Conservation (phyloP, 225 moss, liverwort and hornwort genomes). For the Marchantia paleacea region DNA sequence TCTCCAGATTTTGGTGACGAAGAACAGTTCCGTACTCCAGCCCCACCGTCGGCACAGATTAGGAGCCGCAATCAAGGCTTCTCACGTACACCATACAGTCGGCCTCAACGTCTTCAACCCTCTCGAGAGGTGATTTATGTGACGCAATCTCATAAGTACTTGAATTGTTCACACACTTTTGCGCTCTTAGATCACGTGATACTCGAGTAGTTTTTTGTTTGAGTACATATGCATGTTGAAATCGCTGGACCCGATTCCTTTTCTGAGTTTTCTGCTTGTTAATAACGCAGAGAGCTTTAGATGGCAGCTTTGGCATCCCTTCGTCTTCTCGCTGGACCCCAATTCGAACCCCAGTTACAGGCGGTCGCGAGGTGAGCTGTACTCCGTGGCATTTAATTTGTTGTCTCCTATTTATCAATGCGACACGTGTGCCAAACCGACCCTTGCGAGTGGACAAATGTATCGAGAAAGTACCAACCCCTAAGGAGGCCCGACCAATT, state of each 20-base stretch:
- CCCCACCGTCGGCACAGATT: slow-evolving; percentile 39
- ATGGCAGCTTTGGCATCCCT: slow-evolving; percentile 32
- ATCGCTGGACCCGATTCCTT: background rate
- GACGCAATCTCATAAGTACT: background rate
- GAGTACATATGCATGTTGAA: background rate
- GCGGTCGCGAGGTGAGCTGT: slow-evolving; percentile 43
- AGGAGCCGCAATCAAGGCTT: slow-evolving; percentile 27
- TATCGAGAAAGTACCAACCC: no score
- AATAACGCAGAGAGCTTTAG: slow-evolving; percentile 31
- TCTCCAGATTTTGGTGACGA: slow-evolving; percentile 46
- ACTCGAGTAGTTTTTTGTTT: background rate
- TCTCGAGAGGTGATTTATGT: slow-evolving; percentile 58
- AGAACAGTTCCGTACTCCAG: slow-evolving; percentile 70
- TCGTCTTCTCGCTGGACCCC: slow-evolving; percentile 47
- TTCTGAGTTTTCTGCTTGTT: background rate
- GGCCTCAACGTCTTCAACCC: slow-evolving; percentile 58
- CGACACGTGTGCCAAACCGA: no score
- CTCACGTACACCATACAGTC: slow-evolving; percentile 61
- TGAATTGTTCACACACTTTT: background rate
- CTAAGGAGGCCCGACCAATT: no score
- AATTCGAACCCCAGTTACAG: slow-evolving; percentile 43
- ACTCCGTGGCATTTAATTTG: no score
- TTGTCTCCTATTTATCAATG: no score
- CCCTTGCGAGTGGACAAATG: no score
- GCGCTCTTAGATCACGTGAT: background rate